Percentiles rank a stretch among this genome's conserved stretches.
These are phyloP conservation scores for Metschnikowia reukaufii DNA, from an alignment of 805 yeast genomes.

Conservation along the genomic window DNA sequence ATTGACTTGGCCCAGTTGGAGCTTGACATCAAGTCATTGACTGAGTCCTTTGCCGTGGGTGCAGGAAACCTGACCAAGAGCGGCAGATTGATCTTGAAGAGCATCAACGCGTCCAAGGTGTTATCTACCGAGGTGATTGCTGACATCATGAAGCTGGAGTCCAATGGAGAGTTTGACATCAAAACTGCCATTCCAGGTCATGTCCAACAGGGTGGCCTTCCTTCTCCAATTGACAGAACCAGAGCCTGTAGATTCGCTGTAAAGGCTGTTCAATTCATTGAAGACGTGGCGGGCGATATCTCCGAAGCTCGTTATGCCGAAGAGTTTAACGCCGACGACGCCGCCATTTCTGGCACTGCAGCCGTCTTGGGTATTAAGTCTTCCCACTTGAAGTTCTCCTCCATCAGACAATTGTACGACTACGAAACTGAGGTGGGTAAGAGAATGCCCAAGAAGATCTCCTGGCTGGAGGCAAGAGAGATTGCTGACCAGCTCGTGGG, in stretches of 20 bases:
- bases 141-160: slow-evolving; percentile 64
- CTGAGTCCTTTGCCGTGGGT: slow-evolving; percentile 57
- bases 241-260: slow-evolving; percentile 71
- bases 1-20: slow-evolving; percentile 59
- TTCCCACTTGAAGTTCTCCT: slow-evolving; percentile 70
- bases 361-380: slow-evolving; percentile 81
- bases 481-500: slow-evolving; percentile 86
- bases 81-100: slow-evolving; percentile 69
- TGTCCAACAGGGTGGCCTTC: slow-evolving; percentile 81
- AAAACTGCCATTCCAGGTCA: slow-evolving; percentile 85
- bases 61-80: slow-evolving; percentile 60
- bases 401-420: slow-evolving; percentile 77
- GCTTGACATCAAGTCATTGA: slow-evolving; percentile 62
- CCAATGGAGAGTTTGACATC: slow-evolving; percentile 67
- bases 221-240: slow-evolving; percentile 76
- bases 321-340: slow-evolving; percentile 36
- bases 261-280: slow-evolving; percentile 68
- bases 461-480: slow-evolving; percentile 76
- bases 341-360: slow-evolving; percentile 52
- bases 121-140: slow-evolving; percentile 67
- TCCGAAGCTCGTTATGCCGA: slow-evolving; percentile 24
- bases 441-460: slow-evolving; percentile 87
- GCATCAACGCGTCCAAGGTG: slow-evolving; percentile 68
- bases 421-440: slow-evolving; percentile 76
- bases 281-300: slow-evolving; percentile 34